These are phyloP conservation scores for Populus tremula DNA, from an alignment of 345 rosid species.

Conservation along the genomic window DNA sequence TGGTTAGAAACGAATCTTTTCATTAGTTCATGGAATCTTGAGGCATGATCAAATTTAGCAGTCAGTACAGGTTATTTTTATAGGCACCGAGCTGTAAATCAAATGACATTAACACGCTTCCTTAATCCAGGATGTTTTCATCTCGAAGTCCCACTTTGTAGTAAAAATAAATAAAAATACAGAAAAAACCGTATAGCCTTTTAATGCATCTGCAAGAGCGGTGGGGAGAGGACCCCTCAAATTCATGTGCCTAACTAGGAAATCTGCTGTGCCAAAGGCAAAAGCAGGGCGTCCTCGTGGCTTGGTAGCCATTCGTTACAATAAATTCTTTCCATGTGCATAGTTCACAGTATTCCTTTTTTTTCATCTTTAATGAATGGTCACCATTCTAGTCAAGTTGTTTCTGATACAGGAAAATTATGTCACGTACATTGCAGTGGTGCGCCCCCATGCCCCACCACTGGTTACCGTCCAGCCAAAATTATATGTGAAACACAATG, in stretches of 20 bases:
- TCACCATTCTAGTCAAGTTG: slow-evolving; percentile 22
- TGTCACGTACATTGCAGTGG: slow-evolving; percentile 14
- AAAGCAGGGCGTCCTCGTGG: slow-evolving; percentile 10
- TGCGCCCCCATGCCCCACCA: slow-evolving; percentile 22
- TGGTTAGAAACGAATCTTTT: too few relatives aligned
- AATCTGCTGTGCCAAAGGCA: slow-evolving; percentile 14
- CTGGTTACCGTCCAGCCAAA: slow-evolving; percentile 8
- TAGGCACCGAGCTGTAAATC: too few relatives aligned
- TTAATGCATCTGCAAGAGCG: slow-evolving; percentile 12
- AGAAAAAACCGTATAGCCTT: slow-evolving; percentile 11
- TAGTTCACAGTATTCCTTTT: not conserved
- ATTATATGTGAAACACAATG: slow-evolving; percentile 13
- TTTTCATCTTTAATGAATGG: slow-evolving; percentile 17
- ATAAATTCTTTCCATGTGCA: slow-evolving; percentile 7
- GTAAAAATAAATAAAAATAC: too few relatives aligned
- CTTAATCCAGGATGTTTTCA: too few relatives aligned
- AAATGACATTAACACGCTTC: too few relatives aligned
- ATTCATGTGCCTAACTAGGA: slow-evolving; percentile 25
- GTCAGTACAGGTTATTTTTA: not conserved
- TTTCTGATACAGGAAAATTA: slow-evolving; percentile 3
- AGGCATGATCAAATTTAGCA: slow-evolving; percentile 3
- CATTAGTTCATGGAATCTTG: slow-evolving; percentile 16
- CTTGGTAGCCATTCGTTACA: slow-evolving; percentile 1
- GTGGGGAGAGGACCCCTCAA: slow-evolving; percentile 23
- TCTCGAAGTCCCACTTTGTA: too few relatives aligned